Evolutionary conservation across 768 basidiomycete species (phyloP).

Genomic region (Leccinum sublutescens): DNA sequence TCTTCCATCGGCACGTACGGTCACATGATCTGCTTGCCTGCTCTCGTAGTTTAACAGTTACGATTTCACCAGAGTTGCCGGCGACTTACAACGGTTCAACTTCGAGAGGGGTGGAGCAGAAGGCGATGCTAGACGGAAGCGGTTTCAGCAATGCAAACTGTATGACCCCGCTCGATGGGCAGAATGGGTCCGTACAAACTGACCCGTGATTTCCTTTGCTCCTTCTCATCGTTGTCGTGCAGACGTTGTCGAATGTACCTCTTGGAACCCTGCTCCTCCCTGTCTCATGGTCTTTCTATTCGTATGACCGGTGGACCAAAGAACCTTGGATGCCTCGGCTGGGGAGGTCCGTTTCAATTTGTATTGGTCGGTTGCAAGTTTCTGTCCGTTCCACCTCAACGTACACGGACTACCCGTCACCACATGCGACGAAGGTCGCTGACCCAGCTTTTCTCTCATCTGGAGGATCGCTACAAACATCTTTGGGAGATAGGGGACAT

Average conservation of each 20-base stretch:
- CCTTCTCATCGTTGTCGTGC: background rate
- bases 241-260: conserved; percentile 92
- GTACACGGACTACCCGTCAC: conserved; percentile 66
- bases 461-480: too few relatives aligned
- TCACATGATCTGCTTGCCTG: background rate
- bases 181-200: conserved; percentile 54
- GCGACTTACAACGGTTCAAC: conserved; percentile 99
- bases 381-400: conserved; percentile 70
- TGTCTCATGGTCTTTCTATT: conserved; percentile 87
- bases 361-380: conserved; percentile 24
- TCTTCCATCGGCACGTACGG: conserved; percentile 62
- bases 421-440: too few relatives aligned
- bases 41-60: conserved; percentile 45
- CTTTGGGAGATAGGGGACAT: too few relatives aligned
- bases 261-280: conserved; percentile 86
- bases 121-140: conserved; percentile 85
- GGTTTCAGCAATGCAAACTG: conserved; percentile 95
- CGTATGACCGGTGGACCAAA: conserved; percentile 92
- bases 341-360: conserved; percentile 59
- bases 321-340: conserved; percentile 94
- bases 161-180: conserved; percentile 81
- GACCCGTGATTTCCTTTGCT: background rate
- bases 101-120: conserved; percentile 88
- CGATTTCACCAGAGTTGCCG: conserved; percentile 87
- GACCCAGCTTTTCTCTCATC: too few relatives aligned